These are phyloP conservation scores for Phytophthora cactorum DNA, from an alignment of 352 stramenopile species.

Conservation along the genomic window DNA sequence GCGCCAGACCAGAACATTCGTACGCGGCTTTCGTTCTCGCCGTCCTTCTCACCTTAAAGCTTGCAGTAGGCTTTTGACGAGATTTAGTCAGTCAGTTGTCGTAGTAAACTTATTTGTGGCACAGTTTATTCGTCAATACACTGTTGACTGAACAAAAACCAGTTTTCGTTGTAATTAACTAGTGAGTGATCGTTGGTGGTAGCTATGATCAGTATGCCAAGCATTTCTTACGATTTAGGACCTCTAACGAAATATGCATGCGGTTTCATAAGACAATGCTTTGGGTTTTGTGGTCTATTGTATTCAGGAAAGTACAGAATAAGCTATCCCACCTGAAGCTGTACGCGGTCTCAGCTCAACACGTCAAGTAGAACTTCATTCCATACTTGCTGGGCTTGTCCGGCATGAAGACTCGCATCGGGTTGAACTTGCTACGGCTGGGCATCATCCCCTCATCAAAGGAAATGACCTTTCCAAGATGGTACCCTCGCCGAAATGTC, in stretches of 20 bases:
- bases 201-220: background rate
- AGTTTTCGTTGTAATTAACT: background rate
- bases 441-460: slow-evolving; percentile 15
- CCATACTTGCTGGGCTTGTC: slow-evolving; percentile 27
- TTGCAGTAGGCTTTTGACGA: background rate
- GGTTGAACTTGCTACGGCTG: too few species aligned
- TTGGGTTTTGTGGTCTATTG: background rate
- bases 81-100: background rate
- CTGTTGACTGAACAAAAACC: background rate
- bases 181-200: background rate
- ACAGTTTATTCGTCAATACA: background rate
- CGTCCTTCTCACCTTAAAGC: background rate
- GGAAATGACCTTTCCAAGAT: slow-evolving; percentile 13
- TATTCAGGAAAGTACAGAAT: too few species aligned
- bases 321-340: too few species aligned
- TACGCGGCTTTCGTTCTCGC: background rate
- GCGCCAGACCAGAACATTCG: background rate
- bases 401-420: too few species aligned
- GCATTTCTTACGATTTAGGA: background rate
- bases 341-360: too few species aligned
- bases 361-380: too few species aligned
- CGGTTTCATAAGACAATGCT: background rate
- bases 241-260: background rate
- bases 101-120: background rate
- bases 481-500: slow-evolving; percentile 26